Percentiles rank a stretch among this genome's conserved stretches.
These are phyloP conservation scores for Gaeumannomyces sp. DNA, from an alignment of 2,329 filamentous ascomycete species.

Conservation along the genomic window DNA sequence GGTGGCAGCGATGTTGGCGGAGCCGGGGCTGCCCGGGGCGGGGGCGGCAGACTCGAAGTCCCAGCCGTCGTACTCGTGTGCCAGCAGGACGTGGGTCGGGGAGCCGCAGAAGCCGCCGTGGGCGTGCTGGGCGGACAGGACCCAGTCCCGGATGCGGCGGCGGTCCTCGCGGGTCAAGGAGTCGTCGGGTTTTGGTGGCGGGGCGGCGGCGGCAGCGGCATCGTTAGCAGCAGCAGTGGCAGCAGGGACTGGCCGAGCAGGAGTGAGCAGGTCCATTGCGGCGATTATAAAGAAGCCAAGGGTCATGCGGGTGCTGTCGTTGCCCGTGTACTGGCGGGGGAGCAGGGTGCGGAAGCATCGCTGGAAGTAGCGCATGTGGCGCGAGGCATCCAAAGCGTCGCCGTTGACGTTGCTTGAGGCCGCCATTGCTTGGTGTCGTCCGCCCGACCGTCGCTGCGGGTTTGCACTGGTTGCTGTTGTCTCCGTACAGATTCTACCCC, in stretches of 20 bases:
- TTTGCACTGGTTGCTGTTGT: background rate
- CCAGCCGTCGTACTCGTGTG: constrained; percentile 21
- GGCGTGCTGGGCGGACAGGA: constrained; percentile 80
- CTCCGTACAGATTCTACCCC: background rate
- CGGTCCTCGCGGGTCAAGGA: constrained; percentile 43
- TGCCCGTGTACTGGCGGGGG: constrained; percentile 76
- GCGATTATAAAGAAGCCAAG: constrained; percentile 86
- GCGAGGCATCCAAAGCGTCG: constrained; percentile 49
- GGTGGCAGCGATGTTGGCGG: constrained; percentile 75
- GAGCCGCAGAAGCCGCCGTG: constrained; percentile 85
- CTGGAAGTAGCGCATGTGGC: constrained; percentile 87
- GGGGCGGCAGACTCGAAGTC: constrained; percentile 34
- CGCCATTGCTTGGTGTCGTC: background rate
- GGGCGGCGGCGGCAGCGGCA: constrained; percentile 26
- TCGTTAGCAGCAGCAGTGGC: background rate
- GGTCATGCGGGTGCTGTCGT: constrained; percentile 85
- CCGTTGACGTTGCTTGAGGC: background rate
- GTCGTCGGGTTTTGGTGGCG: background rate
- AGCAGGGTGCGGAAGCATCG: constrained; percentile 78
- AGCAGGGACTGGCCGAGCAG: constrained; percentile 36
- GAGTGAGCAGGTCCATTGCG: constrained; percentile 73
- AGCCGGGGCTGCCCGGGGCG: constrained; percentile 35
- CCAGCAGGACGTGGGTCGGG: constrained; percentile 55
- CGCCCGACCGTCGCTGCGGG: background rate
- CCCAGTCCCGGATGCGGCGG: constrained; percentile 58